Base-by-base conservation (phyloP, 306 rosid species). In the Dalbergia cochinchinensis region DNA sequence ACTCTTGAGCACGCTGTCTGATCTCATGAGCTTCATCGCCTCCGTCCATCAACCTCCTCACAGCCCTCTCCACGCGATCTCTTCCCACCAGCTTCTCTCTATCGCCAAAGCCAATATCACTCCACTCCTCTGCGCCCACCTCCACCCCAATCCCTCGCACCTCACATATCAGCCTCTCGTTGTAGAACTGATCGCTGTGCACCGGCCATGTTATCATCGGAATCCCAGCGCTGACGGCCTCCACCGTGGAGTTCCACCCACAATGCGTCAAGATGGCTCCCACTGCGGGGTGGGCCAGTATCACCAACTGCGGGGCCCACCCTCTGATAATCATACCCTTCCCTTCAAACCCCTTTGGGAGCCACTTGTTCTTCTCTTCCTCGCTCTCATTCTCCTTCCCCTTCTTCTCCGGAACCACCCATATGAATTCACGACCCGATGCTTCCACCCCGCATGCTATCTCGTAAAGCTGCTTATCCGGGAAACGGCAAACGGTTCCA, bases 201-300 rank as follows among this genome's bases (percentile, higher is more conserved):
- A 80, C 59, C 1, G 87, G 87, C 84, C 82, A 80, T 7, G 87
- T 84, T 2, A 84, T 57, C 87, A 84, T 45, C 2, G 87, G 82
- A 35, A 84, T 51, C 4, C 87, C 84, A 0, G 54, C 74, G 8
- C 75, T 44, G 0, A 84, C 70, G 0, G 79, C 75, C 39, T 80
- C 84, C 6, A 53, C 9, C 0, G 59, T 48, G 5, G 87, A 83
- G 34, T 73, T 84, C 87, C 82, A 80, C 0, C 87, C 87, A 13
- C 87, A 84, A 3, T 84, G 87, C 0, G 84, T 76, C 4, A 84
- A 0, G 16, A 80, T 80, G 4, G 62, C 82, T 0, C 84, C 87
- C 0, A 80, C 12, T 0, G 84, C 82, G 0, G 75, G 71, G 50
- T 84, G 84, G 11, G 11, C 67, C 10, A 84, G 35, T 0, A 84